Evolutionary conservation across 208 protist species (phyloP).

Genomic region (Blastocrithidia nonstop): DNA sequence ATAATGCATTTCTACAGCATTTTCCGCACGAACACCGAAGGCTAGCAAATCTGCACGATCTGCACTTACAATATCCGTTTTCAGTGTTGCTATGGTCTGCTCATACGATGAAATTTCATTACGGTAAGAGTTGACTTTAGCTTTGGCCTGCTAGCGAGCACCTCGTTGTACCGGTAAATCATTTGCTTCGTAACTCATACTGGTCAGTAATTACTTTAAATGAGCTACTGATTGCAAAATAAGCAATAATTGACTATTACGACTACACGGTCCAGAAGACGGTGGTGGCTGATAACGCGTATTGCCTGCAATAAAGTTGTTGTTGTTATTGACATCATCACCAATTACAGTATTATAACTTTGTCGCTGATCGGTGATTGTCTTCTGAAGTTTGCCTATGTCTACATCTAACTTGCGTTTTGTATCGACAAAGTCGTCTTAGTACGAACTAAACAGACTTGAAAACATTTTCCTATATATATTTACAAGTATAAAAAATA

Average conservation of each 20-base stretch:
- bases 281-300: conserved; percentile 26
- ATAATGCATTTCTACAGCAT: too few species aligned
- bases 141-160: conserved; percentile 12
- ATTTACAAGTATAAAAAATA: background rate
- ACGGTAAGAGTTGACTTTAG: conserved; percentile 20
- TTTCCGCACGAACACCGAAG: conserved; percentile 8
- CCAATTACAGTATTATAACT: too few species aligned
- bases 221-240: conserved; percentile 26
- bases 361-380: conserved; percentile 12
- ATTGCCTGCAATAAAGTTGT: too few species aligned
- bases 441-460: conserved; percentile 39
- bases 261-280: conserved; percentile 23
- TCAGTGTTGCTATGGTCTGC: conserved; percentile 14
- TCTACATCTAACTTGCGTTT: conserved; percentile 11
- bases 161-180: conserved; percentile 11
- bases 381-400: conserved; percentile 10
- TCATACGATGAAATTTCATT: conserved; percentile 15
- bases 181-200: conserved; percentile 54
- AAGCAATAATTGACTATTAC: conserved; percentile 18
- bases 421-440: conserved; percentile 45
- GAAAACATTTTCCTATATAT: conserved; percentile 13
- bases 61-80: conserved; percentile 21
- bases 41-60: conserved; percentile 33
- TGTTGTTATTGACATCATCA: too few species aligned
- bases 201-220: conserved; percentile 39